phyloP scores from a whole-genome alignment of 306 rosid genomes.

The Vachellia collinsii region DNA sequence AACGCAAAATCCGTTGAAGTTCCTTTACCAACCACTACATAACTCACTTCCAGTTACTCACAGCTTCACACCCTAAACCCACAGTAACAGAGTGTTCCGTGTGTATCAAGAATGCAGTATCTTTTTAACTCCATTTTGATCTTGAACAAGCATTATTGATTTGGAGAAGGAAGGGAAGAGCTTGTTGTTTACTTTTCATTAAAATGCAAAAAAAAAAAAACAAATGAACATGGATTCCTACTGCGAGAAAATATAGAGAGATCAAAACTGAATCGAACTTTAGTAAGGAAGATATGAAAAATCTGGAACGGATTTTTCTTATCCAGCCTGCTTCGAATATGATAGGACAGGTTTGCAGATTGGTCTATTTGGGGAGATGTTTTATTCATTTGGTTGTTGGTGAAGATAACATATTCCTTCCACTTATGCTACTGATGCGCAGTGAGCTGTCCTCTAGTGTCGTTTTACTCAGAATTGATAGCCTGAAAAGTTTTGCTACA shows the following conservation, averaged over 20 bases:
- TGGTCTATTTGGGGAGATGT: slow-evolving; percentile 31
- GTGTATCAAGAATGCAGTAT: background rate
- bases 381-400: slow-evolving; percentile 7
- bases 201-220: background rate
- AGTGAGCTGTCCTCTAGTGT: slow-evolving; percentile 38
- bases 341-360: slow-evolving; percentile 19
- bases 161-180: background rate
- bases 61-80: background rate
- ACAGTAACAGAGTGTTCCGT: no score
- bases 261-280: background rate
- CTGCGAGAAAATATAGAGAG: background rate
- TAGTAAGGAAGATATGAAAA: background rate
- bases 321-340: background rate
- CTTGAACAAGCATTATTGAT: background rate
- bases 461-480: slow-evolving; percentile 35
- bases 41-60: slow-evolving; percentile 1
- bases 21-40: background rate
- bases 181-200: background rate
- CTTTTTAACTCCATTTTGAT: background rate
- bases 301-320: background rate
- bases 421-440: background rate
- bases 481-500: slow-evolving; percentile 14
- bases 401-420: slow-evolving; percentile 19
- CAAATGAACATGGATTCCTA: background rate
- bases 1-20: slow-evolving; percentile 12